Percentiles rank a stretch among this genome's conserved stretches.
Conservation (phyloP, 2,329 filamentous ascomycete species). For the Rhynchosporium graminicola region DNA sequence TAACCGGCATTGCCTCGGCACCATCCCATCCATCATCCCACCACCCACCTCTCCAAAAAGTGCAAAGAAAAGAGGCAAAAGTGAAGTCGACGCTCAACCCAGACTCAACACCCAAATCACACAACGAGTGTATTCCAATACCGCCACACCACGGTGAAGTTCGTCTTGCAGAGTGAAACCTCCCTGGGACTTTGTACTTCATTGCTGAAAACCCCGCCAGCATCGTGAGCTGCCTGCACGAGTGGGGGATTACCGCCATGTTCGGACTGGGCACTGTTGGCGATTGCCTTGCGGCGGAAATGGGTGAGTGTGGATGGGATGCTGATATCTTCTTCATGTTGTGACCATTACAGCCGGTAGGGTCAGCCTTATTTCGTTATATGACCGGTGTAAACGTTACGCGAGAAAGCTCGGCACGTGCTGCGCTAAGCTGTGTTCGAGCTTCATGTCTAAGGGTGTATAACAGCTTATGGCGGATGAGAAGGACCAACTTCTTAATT, state of each 20-base stretch:
- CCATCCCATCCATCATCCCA: background rate
- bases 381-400: conserved; percentile 1
- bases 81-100: conserved; percentile 38
- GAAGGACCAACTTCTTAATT: no score
- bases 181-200: conserved; percentile 69
- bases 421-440: no score
- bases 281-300: conserved; percentile 31
- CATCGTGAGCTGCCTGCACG: conserved; percentile 68
- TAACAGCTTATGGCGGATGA: no score
- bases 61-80: conserved; percentile 27
- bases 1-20: background rate
- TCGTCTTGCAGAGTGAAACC: conserved; percentile 71
- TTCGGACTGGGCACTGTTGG: conserved; percentile 67
- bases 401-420: no score
- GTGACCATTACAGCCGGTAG: conserved; percentile 62
- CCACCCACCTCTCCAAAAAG: background rate
- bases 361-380: conserved; percentile 26
- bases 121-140: conserved; percentile 64
- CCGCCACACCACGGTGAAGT: conserved; percentile 71
- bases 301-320: conserved; percentile 54
- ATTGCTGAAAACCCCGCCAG: conserved; percentile 65
- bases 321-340: conserved; percentile 56
- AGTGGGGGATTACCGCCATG: conserved; percentile 65
- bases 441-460: no score
- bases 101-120: conserved; percentile 53